Conservation (phyloP, 495 filamentous ascomycete species). For the Symbiotaphrina buchneri region DNA sequence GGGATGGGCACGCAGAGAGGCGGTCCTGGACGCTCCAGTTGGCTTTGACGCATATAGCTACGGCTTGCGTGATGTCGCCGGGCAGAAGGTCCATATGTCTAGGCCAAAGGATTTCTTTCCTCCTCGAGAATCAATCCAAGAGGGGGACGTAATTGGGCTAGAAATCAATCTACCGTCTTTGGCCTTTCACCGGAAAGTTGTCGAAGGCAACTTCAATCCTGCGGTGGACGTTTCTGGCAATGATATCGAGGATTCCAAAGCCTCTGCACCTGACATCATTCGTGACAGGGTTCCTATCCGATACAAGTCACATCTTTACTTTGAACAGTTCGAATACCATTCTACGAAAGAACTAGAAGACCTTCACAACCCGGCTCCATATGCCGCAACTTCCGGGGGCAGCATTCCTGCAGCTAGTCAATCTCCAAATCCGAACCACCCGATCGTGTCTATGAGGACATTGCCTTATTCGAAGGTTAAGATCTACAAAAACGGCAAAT, state of each 20-base stretch:
- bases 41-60: conserved; percentile 96
- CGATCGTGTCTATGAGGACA: conserved; percentile 49
- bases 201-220: conserved; percentile 68
- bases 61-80: conserved; percentile 68
- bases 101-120: conserved; percentile 75
- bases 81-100: conserved; percentile 85
- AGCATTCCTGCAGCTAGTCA: conserved; percentile 19
- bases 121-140: conserved; percentile 39
- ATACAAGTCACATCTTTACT: conserved; percentile 80
- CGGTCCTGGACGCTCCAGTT: conserved; percentile 76
- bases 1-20: conserved; percentile 78
- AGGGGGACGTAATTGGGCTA: conserved; percentile 89
- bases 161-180: conserved; percentile 80
- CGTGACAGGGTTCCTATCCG: conserved; percentile 86
- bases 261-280: conserved; percentile 46
- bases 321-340: conserved; percentile 86
- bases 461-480: conserved; percentile 70
- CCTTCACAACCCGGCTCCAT: conserved; percentile 48
- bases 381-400: conserved; percentile 17
- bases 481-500: conserved; percentile 75
- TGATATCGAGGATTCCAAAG: conserved; percentile 18
- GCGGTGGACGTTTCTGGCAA: conserved; percentile 43
- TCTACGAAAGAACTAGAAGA: conserved; percentile 76
- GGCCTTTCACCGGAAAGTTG: conserved; percentile 65
- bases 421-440: conserved; percentile 44